phyloP scores from a whole-genome alignment of 495 filamentous ascomycete genomes.

The Endocarpon pusillum region DNA sequence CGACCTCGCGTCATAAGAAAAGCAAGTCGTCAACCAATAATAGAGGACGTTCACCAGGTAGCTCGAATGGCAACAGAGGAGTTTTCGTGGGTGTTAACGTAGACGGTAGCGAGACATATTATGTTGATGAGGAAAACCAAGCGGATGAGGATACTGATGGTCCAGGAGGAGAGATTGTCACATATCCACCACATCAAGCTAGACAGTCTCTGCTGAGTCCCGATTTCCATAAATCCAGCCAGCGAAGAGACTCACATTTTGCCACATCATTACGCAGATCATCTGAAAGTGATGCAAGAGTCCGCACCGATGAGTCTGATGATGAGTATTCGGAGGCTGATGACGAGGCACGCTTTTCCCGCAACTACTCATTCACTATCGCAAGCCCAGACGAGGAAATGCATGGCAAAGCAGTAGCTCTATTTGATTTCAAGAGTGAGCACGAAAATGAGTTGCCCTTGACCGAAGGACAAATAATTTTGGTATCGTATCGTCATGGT shows the following conservation, averaged over 20 bases:
- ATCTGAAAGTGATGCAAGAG: conserved; percentile 39
- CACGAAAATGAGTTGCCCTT: conserved; percentile 93
- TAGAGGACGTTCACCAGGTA: conserved; percentile 23
- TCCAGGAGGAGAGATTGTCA: conserved; percentile 64
- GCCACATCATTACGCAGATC: conserved; percentile 31
- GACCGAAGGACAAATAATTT: conserved; percentile 87
- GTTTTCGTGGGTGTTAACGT: conserved; percentile 48
- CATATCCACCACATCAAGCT: conserved; percentile 51
- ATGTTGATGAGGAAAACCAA: conserved; percentile 46
- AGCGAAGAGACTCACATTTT: conserved; percentile 26
- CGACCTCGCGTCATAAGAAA: conserved; percentile 61
- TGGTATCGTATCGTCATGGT: conserved; percentile 87
- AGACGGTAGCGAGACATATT: conserved; percentile 66
- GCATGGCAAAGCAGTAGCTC: conserved; percentile 88
- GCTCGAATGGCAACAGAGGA: conserved; percentile 38
- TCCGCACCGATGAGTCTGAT: too few species aligned
- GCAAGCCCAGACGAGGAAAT: conserved; percentile 93
- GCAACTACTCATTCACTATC: conserved; percentile 88
- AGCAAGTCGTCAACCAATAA: conserved; percentile 46
- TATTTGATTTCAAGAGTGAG: conserved; percentile 87
- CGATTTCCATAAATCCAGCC: conserved; percentile 14
- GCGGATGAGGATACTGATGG: conserved; percentile 46
- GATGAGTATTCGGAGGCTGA: conserved; percentile 42
- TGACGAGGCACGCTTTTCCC: conserved; percentile 54
- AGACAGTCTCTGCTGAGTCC: conserved; percentile 33